Evolutionary conservation across 495 filamentous ascomycete genomes (phyloP).

Genomic region (Hyaloscypha variabilis): DNA sequence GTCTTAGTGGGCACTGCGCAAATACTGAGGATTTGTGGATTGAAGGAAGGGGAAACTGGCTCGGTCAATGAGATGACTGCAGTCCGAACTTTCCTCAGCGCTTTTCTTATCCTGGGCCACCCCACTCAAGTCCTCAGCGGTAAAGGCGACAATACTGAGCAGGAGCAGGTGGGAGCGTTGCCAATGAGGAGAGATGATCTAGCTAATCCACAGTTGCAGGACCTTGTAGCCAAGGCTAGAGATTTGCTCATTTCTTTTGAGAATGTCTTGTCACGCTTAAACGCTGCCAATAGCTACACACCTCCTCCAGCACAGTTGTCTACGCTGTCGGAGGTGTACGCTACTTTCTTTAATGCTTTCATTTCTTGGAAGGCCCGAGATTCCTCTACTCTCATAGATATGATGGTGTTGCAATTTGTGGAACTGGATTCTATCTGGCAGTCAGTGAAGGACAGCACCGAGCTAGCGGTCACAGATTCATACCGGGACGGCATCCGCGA

Average conservation of each 20-base stretch:
- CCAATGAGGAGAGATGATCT: conserved; percentile 53
- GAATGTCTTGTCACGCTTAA: conserved; percentile 64
- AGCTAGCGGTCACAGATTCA: conserved; percentile 82
- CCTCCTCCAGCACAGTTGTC: conserved; percentile 62
- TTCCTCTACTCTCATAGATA: conserved; percentile 83
- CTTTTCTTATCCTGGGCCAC: conserved; percentile 91
- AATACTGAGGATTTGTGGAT: conserved; percentile 74
- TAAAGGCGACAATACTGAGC: conserved; percentile 69
- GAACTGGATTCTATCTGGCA: conserved; percentile 96
- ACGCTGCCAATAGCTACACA: conserved; percentile 53
- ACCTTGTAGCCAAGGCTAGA: conserved; percentile 84
- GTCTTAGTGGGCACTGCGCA: conserved; percentile 71
- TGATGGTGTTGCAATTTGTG: conserved; percentile 95
- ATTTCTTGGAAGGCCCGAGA: conserved; percentile 94
- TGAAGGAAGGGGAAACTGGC: conserved; percentile 71
- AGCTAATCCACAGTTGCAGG: conserved; percentile 63
- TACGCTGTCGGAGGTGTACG: conserved; percentile 69
- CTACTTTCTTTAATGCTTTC: conserved; percentile 87
- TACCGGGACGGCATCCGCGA: conserved; percentile 92
- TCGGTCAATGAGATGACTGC: conserved; percentile 75
- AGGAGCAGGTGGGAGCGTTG: conserved; percentile 67
- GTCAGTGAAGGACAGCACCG: conserved; percentile 87
- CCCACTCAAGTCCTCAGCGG: conserved; percentile 86
- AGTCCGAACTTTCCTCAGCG: conserved; percentile 87
- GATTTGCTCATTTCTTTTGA: conserved; percentile 85